phyloP scores from a whole-genome alignment of 495 filamentous ascomycete genomes.

The Penicillium flavigenum region DNA sequence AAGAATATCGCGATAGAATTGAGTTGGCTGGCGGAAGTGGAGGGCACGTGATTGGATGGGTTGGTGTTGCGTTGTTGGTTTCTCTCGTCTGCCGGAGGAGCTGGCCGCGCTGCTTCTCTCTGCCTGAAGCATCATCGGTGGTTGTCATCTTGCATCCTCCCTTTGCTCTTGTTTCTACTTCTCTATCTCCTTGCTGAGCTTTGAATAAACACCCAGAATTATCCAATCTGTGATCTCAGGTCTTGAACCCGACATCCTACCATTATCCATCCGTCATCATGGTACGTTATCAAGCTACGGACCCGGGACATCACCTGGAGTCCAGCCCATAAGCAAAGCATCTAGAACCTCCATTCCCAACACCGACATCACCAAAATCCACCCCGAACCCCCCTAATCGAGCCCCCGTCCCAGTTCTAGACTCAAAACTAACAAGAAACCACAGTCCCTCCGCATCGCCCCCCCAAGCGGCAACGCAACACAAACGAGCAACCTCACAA shows the following conservation, averaged over 20 bases:
- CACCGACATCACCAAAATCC: not conserved
- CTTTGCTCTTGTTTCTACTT: conserved; percentile 14
- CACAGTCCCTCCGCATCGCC: conserved; percentile 84
- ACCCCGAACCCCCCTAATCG: not conserved
- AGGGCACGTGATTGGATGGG: conserved; percentile 27
- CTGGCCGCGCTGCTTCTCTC: conserved; percentile 39
- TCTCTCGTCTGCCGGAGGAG: conserved; percentile 32
- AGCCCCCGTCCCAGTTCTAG: not conserved
- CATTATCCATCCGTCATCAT: conserved; percentile 27
- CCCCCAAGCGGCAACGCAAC: conserved; percentile 61
- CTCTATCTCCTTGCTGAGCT: conserved; percentile 12
- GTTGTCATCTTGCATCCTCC: conserved; percentile 25
- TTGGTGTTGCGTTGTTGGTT: conserved; percentile 26
- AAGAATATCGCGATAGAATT: conserved; percentile 19
- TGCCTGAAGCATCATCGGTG: conserved; percentile 27
- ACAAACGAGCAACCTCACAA: conserved; percentile 57
- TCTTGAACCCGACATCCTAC: not conserved
- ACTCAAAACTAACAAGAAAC: conserved; percentile 21
- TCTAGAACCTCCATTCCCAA: conserved; percentile 2
- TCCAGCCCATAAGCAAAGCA: conserved; percentile 14
- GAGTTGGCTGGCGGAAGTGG: conserved; percentile 5
- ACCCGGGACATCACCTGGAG: conserved; percentile 8
- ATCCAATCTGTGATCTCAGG: not conserved
- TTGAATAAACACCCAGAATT: not conserved
- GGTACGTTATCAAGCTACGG: conserved; percentile 36